These are phyloP conservation scores for Elsinoe fawcettii DNA, from an alignment of 2,329 filamentous ascomycete species.

Conservation along the genomic window DNA sequence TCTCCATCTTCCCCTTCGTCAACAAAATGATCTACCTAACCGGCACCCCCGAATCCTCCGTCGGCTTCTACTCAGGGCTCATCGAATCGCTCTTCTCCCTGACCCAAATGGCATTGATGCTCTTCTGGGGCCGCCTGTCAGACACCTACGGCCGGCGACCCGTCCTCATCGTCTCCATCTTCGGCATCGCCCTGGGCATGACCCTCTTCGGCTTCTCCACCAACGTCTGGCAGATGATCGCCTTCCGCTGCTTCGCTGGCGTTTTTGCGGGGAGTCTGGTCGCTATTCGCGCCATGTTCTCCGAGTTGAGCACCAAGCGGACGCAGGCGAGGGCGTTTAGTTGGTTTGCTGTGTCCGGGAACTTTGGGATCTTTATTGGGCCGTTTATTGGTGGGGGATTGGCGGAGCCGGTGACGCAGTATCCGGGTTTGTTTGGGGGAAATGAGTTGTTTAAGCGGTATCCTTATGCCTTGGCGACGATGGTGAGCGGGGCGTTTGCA, in stretches of 20 bases:
- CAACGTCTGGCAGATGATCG: constrained; percentile 64
- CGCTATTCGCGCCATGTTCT: constrained; percentile 68
- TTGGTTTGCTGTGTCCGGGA: constrained; percentile 63
- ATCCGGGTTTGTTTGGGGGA: constrained; percentile 49
- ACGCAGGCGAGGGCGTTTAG: constrained; percentile 69
- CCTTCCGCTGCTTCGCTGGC: constrained; percentile 63
- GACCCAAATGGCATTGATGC: constrained; percentile 70
- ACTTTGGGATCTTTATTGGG: neutral
- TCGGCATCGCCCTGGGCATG: constrained; percentile 54
- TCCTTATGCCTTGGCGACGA: constrained; percentile 58
- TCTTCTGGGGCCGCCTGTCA: constrained; percentile 61
- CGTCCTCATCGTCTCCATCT: constrained; percentile 58
- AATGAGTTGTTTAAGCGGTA: constrained; percentile 54
- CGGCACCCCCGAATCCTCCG: constrained; percentile 57
- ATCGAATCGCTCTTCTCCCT: constrained; percentile 65
- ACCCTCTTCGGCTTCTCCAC: constrained; percentile 61
- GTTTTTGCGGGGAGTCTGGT: constrained; percentile 67
- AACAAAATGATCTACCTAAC: constrained; percentile 66
- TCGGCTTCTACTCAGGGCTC: constrained; percentile 71
- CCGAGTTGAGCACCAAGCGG: constrained; percentile 60
- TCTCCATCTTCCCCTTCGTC: constrained; percentile 74
- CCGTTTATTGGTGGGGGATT: constrained; percentile 52
- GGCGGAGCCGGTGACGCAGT: constrained; percentile 59
- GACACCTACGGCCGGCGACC: constrained; percentile 67
- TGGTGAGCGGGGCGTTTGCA: constrained; percentile 50